These are phyloP conservation scores for Euphorbia tirucalli DNA, from an alignment of 345 rosid species.

Conservation along the genomic window DNA sequence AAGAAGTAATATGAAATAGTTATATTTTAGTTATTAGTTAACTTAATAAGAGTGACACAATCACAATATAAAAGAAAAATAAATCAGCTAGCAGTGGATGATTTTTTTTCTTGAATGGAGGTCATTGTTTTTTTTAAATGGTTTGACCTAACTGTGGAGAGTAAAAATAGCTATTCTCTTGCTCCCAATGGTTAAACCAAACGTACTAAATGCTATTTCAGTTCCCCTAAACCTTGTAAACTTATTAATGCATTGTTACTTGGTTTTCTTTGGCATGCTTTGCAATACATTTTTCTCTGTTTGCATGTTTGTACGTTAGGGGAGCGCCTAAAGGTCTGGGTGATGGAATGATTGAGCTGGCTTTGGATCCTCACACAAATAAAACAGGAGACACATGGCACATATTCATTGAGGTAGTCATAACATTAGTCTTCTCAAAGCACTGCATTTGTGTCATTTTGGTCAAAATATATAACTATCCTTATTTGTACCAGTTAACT, in stretches of 20 bases:
- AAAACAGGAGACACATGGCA: conserved; percentile 96
- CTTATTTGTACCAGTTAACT: conserved; percentile 1
- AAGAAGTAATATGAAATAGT: too few species aligned
- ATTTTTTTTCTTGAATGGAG: too few species aligned
- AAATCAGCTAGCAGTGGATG: too few species aligned
- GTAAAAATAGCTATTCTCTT: too few species aligned
- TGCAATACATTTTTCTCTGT: not conserved
- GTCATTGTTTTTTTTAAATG: too few species aligned
- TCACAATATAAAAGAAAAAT: too few species aligned
- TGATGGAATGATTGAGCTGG: conserved; percentile 57
- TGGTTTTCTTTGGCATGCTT: not conserved
- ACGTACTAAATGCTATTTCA: not conserved
- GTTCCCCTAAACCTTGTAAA: not conserved
- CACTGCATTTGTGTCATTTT: not conserved
- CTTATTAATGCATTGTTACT: too few species aligned
- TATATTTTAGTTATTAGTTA: too few species aligned
- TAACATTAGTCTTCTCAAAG: conserved; percentile 4
- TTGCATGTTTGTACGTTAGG: conserved; percentile 27
- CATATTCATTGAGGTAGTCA: conserved; percentile 64
- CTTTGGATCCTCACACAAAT: conserved; percentile 64
- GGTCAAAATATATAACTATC: not conserved
- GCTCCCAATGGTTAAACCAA: too few species aligned
- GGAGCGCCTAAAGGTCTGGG: conserved; percentile 30
- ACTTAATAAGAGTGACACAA: too few species aligned
- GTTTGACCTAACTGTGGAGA: too few species aligned